Conservation (phyloP, 2,329 filamentous ascomycete species). For the Sporothrix humicola region DNA sequence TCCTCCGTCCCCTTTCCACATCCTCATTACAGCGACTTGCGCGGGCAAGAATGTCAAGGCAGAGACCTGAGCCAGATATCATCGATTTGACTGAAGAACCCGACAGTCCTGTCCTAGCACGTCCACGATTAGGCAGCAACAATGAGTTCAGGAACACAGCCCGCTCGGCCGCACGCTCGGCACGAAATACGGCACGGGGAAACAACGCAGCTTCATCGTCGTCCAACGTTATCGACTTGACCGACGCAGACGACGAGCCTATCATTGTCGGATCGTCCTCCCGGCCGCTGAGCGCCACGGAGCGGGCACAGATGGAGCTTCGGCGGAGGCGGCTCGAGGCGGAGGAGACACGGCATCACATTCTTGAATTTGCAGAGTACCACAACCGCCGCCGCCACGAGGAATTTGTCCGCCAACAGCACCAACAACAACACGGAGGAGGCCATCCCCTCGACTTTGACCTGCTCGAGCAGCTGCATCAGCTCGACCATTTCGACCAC, state of each 20-base stretch:
- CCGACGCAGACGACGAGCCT: constrained; percentile 21
- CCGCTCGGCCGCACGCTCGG: not conserved
- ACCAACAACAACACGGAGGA: not conserved
- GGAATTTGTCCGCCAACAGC: not conserved
- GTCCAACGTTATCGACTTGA: constrained; percentile 28
- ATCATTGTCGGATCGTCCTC: not conserved
- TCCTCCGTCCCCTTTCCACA: not conserved
- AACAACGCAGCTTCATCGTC: not conserved
- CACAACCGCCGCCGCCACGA: not conserved
- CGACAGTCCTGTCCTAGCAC: constrained; percentile 50
- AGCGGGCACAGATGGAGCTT: too few relatives aligned
- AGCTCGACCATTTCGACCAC: too few relatives aligned
- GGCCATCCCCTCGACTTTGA: too few relatives aligned
- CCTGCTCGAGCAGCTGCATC: too few relatives aligned
- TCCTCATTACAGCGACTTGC: not conserved
- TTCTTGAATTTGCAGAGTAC: too few relatives aligned
- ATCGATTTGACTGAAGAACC: constrained; percentile 60
- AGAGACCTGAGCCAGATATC: constrained; percentile 37
- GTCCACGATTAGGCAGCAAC: not conserved
- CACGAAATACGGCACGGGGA: not conserved
- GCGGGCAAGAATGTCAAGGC: not conserved
- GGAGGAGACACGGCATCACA: too few relatives aligned
- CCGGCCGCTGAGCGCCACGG: too few relatives aligned
- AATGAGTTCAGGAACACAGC: not conserved
- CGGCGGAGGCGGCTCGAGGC: too few relatives aligned